These are phyloP conservation scores for Phytophthora foliorum DNA, from an alignment of 352 stramenopile genomes.

Conservation along the genomic window DNA sequence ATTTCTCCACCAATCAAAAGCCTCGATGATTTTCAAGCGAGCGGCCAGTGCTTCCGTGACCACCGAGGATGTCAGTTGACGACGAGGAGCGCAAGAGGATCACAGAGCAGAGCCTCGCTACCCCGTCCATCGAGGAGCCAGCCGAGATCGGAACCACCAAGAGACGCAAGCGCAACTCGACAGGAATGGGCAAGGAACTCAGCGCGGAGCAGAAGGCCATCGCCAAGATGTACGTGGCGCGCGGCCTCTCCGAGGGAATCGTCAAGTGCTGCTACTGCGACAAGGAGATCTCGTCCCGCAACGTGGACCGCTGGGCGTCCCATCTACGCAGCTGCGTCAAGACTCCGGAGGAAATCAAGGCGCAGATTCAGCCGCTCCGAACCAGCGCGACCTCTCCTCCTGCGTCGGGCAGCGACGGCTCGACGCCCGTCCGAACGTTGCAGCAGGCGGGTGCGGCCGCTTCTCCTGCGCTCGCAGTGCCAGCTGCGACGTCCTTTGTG, in stretches of 20 bases:
- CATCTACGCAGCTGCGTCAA: constrained; percentile 82
- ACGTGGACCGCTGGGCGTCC: constrained; percentile 86
- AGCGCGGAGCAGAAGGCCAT: constrained; percentile 75
- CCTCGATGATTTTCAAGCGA: constrained; percentile 15
- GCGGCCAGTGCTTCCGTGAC: constrained; percentile 22
- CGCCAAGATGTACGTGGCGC: constrained; percentile 81
- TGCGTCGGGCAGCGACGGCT: constrained; percentile 8
- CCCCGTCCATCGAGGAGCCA: background rate
- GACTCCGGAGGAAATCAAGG: constrained; percentile 81
- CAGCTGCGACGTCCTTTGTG: constrained; percentile 13
- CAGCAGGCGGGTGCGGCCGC: background rate
- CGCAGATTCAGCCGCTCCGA: constrained; percentile 76
- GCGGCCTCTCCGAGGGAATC: constrained; percentile 61
- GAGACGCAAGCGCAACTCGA: constrained; percentile 43
- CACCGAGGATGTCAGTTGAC: constrained; percentile 59
- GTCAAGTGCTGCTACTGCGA: constrained; percentile 88
- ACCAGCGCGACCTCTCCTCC: constrained; percentile 6
- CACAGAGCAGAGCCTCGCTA: constrained; percentile 20
- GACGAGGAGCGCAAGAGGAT: constrained; percentile 52
- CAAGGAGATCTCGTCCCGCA: constrained; percentile 88
- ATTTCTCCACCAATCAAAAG: constrained; percentile 37
- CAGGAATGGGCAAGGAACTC: constrained; percentile 71
- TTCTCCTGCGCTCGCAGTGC: background rate
- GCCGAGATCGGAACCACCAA: constrained; percentile 16
- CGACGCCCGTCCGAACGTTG: constrained; percentile 4